Conservation (phyloP, 2,329 filamentous ascomycete species). For the Proliferodiscus dingleyae region DNA sequence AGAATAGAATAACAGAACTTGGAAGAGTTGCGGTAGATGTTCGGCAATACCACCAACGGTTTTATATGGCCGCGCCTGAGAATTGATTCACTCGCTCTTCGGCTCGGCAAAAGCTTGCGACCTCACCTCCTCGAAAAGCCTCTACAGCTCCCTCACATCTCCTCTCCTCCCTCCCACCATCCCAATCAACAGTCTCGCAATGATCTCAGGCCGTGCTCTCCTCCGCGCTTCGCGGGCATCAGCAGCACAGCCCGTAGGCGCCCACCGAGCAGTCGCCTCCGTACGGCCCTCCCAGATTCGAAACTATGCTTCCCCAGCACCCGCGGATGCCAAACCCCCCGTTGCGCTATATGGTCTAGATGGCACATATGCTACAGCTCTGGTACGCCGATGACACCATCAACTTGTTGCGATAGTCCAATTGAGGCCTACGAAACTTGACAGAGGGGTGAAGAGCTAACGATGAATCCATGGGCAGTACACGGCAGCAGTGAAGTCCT, state of each 20-base stretch:
- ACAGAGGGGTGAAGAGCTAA: constrained; percentile 7
- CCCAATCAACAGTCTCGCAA: constrained; percentile 29
- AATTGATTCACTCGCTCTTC: no score
- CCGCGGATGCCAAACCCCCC: constrained; percentile 71
- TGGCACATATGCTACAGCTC: constrained; percentile 95
- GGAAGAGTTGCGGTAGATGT: no score
- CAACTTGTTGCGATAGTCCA: neutral
- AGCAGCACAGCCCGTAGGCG: constrained; percentile 24
- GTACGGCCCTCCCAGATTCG: constrained; percentile 60
- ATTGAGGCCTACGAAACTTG: constrained; percentile 1
- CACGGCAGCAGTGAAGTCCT: constrained; percentile 88
- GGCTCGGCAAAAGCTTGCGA: constrained; percentile 1
- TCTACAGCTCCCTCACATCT: constrained; percentile 13
- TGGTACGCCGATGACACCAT: constrained; percentile 61
- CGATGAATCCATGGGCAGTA: constrained; percentile 59
- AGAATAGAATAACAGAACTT: no score
- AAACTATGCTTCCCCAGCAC: constrained; percentile 64
- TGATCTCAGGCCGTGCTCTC: constrained; percentile 31
- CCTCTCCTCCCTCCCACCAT: constrained; percentile 22
- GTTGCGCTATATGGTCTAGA: constrained; percentile 91
- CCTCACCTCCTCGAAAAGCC: constrained; percentile 2
- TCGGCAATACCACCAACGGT: no score
- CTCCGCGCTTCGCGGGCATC: constrained; percentile 29
- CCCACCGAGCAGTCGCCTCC: constrained; percentile 46
- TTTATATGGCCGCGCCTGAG: no score